Conservation (phyloP, 2,329 filamentous ascomycete genomes). For the Penicillium brevicompactum region DNA sequence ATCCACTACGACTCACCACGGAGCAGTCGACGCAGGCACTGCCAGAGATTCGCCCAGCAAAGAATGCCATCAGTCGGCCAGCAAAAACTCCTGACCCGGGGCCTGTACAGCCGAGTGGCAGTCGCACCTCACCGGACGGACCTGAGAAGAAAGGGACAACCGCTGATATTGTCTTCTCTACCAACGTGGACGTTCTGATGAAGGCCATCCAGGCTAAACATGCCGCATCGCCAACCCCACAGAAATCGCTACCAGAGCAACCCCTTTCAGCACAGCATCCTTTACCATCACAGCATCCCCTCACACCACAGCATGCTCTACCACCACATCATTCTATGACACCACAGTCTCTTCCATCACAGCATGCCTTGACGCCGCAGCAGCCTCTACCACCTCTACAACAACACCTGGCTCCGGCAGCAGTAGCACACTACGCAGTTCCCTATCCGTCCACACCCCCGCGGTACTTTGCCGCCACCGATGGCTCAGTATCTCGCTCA, state of each 20-base stretch:
- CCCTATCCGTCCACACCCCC: conserved; percentile 17
- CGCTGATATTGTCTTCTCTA: conserved; percentile 67
- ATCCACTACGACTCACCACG: conserved; percentile 32
- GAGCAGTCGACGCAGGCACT: conserved; percentile 38
- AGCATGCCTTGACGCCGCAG: neutral
- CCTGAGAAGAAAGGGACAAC: conserved; percentile 27
- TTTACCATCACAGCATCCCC: neutral
- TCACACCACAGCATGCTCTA: neutral
- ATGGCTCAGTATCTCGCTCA: conserved; percentile 38
- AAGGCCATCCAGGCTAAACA: conserved; percentile 76
- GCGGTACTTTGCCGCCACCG: conserved; percentile 28
- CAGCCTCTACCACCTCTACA: conserved; percentile 35
- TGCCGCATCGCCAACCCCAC: conserved; percentile 19
- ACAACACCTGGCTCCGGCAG: conserved; percentile 34
- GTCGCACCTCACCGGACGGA: neutral
- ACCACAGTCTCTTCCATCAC: neutral
- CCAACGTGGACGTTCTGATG: conserved; percentile 85
- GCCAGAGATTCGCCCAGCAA: conserved; percentile 41
- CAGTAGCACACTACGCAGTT: conserved; percentile 23
- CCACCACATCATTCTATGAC: neutral
- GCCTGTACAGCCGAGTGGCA: neutral
- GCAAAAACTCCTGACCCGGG: conserved; percentile 19
- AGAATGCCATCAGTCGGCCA: conserved; percentile 37
- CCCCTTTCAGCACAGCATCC: neutral
- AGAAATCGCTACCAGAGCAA: conserved; percentile 27